Base-by-base conservation (phyloP, 768 basidiomycete genomes). In the Candolleomyces efflorescens region DNA sequence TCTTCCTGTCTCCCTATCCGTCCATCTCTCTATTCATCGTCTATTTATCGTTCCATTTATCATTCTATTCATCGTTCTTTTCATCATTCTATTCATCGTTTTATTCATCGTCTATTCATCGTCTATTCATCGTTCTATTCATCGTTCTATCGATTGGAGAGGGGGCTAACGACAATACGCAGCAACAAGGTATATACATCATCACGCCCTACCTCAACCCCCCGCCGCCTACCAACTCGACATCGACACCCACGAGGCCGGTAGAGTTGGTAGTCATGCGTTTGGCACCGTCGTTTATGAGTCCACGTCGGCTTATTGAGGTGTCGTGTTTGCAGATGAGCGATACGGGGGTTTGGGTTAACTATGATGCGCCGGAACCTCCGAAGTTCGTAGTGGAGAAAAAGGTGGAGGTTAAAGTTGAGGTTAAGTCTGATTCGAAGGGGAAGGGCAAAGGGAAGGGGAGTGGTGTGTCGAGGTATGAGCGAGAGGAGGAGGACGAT, bases 321-420 rank as follows among this genome's bases (percentile, higher is more conserved):
- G 64, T 83, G n/a, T 75, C 75, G 23, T 85, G 82, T 62, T 72
- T 85, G 20, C 82, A 84, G 64, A 75, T 84, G 70, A 80, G 81
- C 0, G 76, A 81, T 24, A 80, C 81, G 0, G 79, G 78, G 0
- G 59, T 85, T 12, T 85, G 74, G 59, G 61, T 83, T 37, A 83
- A 79, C 55, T 82, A 78, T 72, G 26, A 27, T 18, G 37, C 32
- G 20, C 51, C 51, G 3, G 51, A 53, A 17, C 51, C 49, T n/a
- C 46, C 46, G 12, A 47, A 23, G 22, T 11, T 24, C 3, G 43
- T 12, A 22, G 3, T 13, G 17, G 20, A 22, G 17, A 15, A 15
- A 44, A 6, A 17, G 43, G 3, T 44, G 7, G 3, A n/a, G 43
- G 43, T 15, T 17, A n/a, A 24, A 23, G 22, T n/a, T 5, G 23